Evolutionary conservation across 805 yeast genomes (phyloP).

Genomic region (Metschnikowia chrysomelidarum): DNA sequence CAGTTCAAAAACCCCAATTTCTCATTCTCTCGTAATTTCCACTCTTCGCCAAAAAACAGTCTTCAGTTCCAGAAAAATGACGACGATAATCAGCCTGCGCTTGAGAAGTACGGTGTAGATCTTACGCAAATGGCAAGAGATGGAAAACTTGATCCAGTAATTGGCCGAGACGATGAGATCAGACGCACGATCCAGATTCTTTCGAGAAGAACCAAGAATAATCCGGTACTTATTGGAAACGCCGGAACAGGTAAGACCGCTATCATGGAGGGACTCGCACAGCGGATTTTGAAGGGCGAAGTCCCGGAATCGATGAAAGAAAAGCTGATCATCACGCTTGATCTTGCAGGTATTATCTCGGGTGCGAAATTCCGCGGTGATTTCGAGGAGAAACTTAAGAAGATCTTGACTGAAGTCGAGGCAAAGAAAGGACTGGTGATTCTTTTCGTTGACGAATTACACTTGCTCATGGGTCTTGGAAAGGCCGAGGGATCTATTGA

Average conservation of each 20-base stretch:
- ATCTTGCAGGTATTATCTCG: slow-evolving; percentile 83
- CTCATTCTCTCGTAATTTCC: slow-evolving; percentile 19
- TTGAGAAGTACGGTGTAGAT: slow-evolving; percentile 83
- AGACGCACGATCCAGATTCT: slow-evolving; percentile 88
- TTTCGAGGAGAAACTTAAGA: slow-evolving; percentile 85
- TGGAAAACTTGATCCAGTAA: slow-evolving; percentile 94
- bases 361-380: slow-evolving; percentile 97
- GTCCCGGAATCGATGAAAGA: slow-evolving; percentile 94
- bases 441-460: slow-evolving; percentile 88
- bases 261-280: slow-evolving; percentile 94
- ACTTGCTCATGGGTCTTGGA: slow-evolving; percentile 84
- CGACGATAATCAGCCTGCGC: slow-evolving; percentile 62
- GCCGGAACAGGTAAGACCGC: slow-evolving; percentile 99
- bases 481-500: slow-evolving; percentile 94
- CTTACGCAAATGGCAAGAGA: slow-evolving; percentile 82
- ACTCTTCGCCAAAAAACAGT: slow-evolving; percentile 19
- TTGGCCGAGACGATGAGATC: slow-evolving; percentile 95
- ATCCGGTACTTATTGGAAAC: slow-evolving; percentile 91
- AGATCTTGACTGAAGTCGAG: slow-evolving; percentile 79
- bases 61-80: slow-evolving; percentile 41
- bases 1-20: too few species aligned
- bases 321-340: slow-evolving; percentile 79
- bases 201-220: slow-evolving; percentile 90
- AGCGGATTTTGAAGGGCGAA: slow-evolving; percentile 84
- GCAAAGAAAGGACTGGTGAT: slow-evolving; percentile 72